A percentile compares a stretch with the other conserved stretches of the same genome.
phyloP scores from a whole-genome alignment of 805 yeast genomes.

The Brettanomyces naardenensis region DNA sequence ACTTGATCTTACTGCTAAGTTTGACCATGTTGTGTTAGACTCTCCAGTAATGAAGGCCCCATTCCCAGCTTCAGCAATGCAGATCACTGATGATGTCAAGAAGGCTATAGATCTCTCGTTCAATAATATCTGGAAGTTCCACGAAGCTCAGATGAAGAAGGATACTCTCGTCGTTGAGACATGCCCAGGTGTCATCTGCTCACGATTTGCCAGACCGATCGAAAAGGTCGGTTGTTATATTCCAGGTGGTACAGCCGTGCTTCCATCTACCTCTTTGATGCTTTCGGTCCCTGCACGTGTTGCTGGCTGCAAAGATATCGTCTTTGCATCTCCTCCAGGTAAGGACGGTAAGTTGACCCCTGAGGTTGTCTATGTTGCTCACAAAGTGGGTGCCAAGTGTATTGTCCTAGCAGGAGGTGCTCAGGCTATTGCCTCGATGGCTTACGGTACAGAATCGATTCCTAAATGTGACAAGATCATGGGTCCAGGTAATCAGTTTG shows the following conservation, averaged over 20 bases:
- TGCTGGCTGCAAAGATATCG: conserved; percentile 90
- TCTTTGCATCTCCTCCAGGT: conserved; percentile 94
- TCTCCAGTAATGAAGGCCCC: conserved; percentile 84
- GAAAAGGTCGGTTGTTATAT: conserved; percentile 92
- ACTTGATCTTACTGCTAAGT: conserved; percentile 82
- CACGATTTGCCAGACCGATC: conserved; percentile 91
- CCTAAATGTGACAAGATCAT: conserved; percentile 93
- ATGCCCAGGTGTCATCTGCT: conserved; percentile 86
- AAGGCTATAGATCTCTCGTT: conserved; percentile 85
- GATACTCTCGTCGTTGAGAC: conserved; percentile 82
- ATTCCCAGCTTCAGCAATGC: conserved; percentile 70
- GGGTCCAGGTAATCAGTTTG: conserved; percentile 99
- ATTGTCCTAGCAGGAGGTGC: conserved; percentile 98
- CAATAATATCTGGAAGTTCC: conserved; percentile 84
- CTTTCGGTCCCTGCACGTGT: conserved; percentile 97
- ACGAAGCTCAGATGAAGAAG: conserved; percentile 79
- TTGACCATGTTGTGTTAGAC: conserved; percentile 71
- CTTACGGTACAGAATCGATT: conserved; percentile 90
- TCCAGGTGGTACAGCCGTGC: conserved; percentile 98
- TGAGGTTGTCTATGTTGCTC: conserved; percentile 95
- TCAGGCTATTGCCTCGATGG: conserved; percentile 98
- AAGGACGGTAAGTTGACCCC: conserved; percentile 90
- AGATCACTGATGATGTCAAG: conserved; percentile 63
- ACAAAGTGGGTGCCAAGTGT: conserved; percentile 84
- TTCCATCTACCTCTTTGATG: conserved; percentile 97